phyloP scores from a whole-genome alignment of 441 rosid species.

The Theobroma grandiflorum region DNA sequence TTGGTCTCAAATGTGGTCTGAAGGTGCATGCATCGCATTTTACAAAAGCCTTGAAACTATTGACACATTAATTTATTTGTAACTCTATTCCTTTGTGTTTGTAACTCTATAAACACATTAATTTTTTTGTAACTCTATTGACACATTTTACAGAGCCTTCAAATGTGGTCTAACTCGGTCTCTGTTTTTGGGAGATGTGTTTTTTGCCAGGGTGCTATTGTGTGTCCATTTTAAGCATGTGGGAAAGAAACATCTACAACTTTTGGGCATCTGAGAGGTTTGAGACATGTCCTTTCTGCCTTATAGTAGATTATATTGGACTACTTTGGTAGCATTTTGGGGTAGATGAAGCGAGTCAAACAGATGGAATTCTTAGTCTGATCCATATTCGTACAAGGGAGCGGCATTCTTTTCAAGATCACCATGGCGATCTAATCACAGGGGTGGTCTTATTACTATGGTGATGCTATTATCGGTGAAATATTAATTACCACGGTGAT shows the following conservation, averaged over 20 bases:
- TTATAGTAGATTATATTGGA: constrained; percentile 1
- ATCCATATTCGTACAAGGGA: no score
- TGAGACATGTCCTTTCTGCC: constrained; percentile 6
- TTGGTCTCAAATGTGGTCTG: constrained; percentile 8
- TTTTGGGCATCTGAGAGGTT: constrained; percentile 20
- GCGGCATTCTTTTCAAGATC: no score
- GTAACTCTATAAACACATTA: no score
- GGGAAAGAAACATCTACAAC: constrained; percentile 16
- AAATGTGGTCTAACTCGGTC: not conserved
- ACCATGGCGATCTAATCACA: no score
- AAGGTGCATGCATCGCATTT: constrained; percentile 15
- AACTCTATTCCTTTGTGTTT: constrained; percentile 4
- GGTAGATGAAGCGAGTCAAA: no score
- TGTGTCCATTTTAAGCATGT: not conserved
- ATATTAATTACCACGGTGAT: no score
- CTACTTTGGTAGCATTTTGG: not conserved
- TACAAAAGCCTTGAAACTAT: not conserved
- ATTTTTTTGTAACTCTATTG: no score
- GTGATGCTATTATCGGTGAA: no score
- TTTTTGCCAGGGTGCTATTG: not conserved
- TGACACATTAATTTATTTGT: not conserved
- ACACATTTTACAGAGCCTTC: no score
- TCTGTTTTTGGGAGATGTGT: not conserved
- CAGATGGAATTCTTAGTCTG: no score
- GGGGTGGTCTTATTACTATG: no score